Evolutionary conservation across 345 rosid genomes (phyloP), one percentile per base, ranked within the genome.

Genomic region (Cardamine chenopodiifolia): DNA sequence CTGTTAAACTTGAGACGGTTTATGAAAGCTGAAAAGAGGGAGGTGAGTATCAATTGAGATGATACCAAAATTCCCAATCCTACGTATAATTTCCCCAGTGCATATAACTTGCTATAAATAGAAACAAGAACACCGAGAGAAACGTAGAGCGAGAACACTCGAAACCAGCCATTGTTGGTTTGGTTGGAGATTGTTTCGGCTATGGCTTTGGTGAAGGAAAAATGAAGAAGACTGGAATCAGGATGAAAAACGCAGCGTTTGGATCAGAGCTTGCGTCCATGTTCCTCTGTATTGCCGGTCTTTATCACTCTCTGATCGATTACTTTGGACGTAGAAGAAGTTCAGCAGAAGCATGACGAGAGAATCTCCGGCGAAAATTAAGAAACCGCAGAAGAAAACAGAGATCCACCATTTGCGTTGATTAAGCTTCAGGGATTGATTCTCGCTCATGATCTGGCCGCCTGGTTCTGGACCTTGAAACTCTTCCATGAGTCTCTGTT

Each of bases 11-110:
- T 86, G 49, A 83, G 76, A 34, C 76, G 71, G 68, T 86, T 85
- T 63, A 85, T 61, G 76, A 82, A 77, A 77, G 70, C 72, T n/a
- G 85, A 81, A 66, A 85, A 80, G 7, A 86, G 54, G 5, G 83
- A 81, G 22, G 81, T 87, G 3, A 80, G 78, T 8, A 76, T 70
- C 68, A 88, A 37, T 59, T 90, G 93, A 59, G 88, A 55, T 10
- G 88, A 83, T 20, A 81, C 45, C 49, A 81, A 73, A 12, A 79
- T 34, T 9, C 81, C 77, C 72, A 66, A 80, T 2, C 89, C 83
- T 31, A 86, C 81, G 55, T 74, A 82, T 8, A 59, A 18, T 40
- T 59, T 68, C 9, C 54, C 85, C 8, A 82, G 12, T 0, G 83
- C 67, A 15, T 82, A 79, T 53, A 76, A 65, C 68, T 56, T 71